A percentile compares a stretch with the other conserved stretches of the same genome.
phyloP scores from a whole-genome alignment of 129 eudicot species.

The Oenanthe sinensis region DNA sequence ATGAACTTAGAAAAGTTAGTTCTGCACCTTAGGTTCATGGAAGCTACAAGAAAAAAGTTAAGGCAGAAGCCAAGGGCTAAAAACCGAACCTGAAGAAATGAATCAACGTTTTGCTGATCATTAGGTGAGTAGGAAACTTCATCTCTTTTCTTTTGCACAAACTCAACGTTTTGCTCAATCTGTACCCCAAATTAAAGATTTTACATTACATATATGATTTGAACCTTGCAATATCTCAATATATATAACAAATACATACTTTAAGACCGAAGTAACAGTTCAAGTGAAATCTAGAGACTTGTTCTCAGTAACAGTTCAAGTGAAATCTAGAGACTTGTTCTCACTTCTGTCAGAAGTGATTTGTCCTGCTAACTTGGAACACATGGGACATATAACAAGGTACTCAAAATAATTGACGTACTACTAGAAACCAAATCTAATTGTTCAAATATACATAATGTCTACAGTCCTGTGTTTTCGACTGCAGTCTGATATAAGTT shows the following conservation, averaged over 20 bases:
- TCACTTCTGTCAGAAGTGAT: not conserved
- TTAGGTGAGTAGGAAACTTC: slow-evolving; percentile 87
- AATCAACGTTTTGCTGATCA: slow-evolving; percentile 66
- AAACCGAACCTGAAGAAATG: slow-evolving; percentile 68
- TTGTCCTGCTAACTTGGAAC: not conserved
- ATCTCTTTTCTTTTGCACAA: slow-evolving; percentile 89
- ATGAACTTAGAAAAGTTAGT: slow-evolving; percentile 5
- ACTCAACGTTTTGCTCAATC: slow-evolving; percentile 85
- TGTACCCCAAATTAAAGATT: slow-evolving; percentile 12
- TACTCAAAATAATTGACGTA: not conserved
- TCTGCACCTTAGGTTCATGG: slow-evolving; percentile 1
- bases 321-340: not conserved
- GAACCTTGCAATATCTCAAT: slow-evolving; percentile 2
- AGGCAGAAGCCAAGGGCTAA: not conserved
- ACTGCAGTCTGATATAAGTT: not conserved
- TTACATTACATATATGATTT: not conserved
- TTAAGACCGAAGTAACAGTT: not conserved
- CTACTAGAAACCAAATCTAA: not conserved
- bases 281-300: not conserved
- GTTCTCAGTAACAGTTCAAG: not conserved
- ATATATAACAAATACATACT: not conserved
- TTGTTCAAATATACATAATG: not conserved
- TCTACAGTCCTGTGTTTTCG: not conserved
- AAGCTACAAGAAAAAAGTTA: not conserved
- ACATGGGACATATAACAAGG: not conserved